Base-by-base conservation (phyloP, 2,329 filamentous ascomycete species). In the Tolypocladium tundrense region DNA sequence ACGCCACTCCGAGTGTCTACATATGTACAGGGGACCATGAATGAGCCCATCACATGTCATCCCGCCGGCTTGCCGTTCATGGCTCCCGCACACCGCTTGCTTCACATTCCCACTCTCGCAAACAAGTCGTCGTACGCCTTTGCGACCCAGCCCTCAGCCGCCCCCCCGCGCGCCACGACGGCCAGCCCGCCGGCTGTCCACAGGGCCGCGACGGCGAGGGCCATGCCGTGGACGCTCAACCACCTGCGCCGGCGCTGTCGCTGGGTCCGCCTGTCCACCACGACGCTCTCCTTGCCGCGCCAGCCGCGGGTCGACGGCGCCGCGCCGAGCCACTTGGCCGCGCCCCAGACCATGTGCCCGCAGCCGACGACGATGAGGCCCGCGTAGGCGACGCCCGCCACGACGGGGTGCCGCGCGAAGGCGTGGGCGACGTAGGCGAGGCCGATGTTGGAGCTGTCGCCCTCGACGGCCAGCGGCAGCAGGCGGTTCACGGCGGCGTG, bases 131-230 rank as follows among this genome's bases (percentile, higher is more conserved):
- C 88, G 72, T 93, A 96, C 54, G 88, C 79, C 64, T 79, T 87
- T 2, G 85, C 90, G 57, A 96, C 79, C 91, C 91, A 97, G 0
- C 91, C 91, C 4, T 81, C 76, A 1, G 84, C 85, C 60, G 77
- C 71, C 0, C 91, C 91, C 1, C 82, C 88, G 61, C 82, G 79
- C 3, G 87, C 91, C 10, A 96, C 84, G 19, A 96, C 78, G 0
- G 88, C 90, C 40, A 97, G 71, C 0, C 89, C 88, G 4, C 92
- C 92, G 0, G 86, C 85, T 55, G 92, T 83, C 92, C 92, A 97
- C n/a, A 91, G 57, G 0, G 75, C 80, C 9, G 85, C 79, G 2
- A 87, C 70, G 0, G 79, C 72, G 0, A 79, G 76, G 1, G 82
- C 81, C 56, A 85, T 70, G 0, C 79, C 86, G 68, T 95, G 91